Percentiles rank a stretch among this genome's conserved stretches.
These are phyloP conservation scores for Hymenotorrendiella dingleyae DNA, from an alignment of 2,329 filamentous ascomycete species.

Conservation along the genomic window DNA sequence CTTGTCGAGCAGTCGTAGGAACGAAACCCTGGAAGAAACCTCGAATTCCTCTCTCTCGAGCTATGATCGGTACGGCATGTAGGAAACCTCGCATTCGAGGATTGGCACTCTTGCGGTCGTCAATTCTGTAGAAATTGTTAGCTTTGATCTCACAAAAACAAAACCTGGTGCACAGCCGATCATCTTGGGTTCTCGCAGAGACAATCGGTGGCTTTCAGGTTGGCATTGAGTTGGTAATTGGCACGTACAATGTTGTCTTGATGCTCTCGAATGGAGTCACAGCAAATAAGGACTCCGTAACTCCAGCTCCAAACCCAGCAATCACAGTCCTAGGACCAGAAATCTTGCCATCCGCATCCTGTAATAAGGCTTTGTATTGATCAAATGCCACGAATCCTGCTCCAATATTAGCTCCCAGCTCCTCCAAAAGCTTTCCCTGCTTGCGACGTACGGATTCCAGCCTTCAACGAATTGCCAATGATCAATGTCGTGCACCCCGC, in stretches of 20 bases:
- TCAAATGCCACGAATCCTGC: conserved; percentile 91
- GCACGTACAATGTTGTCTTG: conserved; percentile 79
- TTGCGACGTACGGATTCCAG: conserved; percentile 70
- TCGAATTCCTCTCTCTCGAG: conserved; percentile 76
- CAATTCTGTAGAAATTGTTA: conserved; percentile 55
- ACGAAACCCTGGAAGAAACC: conserved; percentile 98
- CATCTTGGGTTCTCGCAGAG: no score
- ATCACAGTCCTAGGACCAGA: conserved; percentile 87
- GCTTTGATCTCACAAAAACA: no score
- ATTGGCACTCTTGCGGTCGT: conserved; percentile 81
- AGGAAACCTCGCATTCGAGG: conserved; percentile 89
- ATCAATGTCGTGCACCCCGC: conserved; percentile 96
- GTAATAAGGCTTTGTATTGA: conserved; percentile 78
- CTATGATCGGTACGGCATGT: conserved; percentile 82
- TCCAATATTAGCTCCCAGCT: conserved; percentile 1
- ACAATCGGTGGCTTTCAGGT: no score
- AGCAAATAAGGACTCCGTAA: conserved; percentile 86
- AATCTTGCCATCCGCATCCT: conserved; percentile 80
- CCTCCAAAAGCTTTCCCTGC: neutral
- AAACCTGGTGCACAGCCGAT: no score
- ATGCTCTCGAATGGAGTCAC: conserved; percentile 98
- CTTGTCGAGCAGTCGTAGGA: conserved; percentile 89
- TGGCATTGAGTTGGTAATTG: neutral
- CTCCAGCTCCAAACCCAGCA: conserved; percentile 88
- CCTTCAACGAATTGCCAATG: conserved; percentile 94